These are phyloP conservation scores for Heterobasidion irregulare DNA, from an alignment of 1,284 basidiomycete genomes.

Conservation along the genomic window DNA sequence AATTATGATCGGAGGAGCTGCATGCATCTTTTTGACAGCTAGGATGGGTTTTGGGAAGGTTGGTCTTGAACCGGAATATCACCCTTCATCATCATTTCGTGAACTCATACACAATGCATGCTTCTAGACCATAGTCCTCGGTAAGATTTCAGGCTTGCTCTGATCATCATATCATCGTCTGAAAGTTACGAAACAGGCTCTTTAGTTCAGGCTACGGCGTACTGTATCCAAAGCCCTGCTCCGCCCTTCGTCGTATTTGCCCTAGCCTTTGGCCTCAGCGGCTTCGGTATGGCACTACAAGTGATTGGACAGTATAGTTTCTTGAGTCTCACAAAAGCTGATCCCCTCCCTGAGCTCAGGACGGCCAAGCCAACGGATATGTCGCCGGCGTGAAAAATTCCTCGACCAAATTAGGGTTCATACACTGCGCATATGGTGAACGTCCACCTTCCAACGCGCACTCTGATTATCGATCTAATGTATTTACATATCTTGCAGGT, in stretches of 20 bases:
- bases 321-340: too few species aligned
- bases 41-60: slow-evolving; percentile 55
- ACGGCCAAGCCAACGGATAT: slow-evolving; percentile 48
- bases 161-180: neutral
- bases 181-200: slow-evolving; percentile 22
- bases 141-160: slow-evolving; percentile 11
- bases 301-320: slow-evolving; percentile 17
- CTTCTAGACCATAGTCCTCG: slow-evolving; percentile 26
- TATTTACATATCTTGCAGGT: slow-evolving; percentile 24
- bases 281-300: slow-evolving; percentile 50
- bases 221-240: slow-evolving; percentile 37
- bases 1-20: slow-evolving; percentile 39
- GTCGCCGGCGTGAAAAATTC: slow-evolving; percentile 33
- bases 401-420: slow-evolving; percentile 47
- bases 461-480: neutral
- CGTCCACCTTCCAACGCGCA: neutral
- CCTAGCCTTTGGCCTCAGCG: slow-evolving; percentile 49
- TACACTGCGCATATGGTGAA: slow-evolving; percentile 38
- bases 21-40: slow-evolving; percentile 46
- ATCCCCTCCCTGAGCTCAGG: slow-evolving; percentile 19
- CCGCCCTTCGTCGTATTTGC: slow-evolving; percentile 64
- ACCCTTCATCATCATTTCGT: too few species aligned
- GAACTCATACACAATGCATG: neutral
- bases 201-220: slow-evolving; percentile 36
- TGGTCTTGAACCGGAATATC: slow-evolving; percentile 1